These are phyloP conservation scores for Rhizodiscina lignyota DNA, from an alignment of 495 filamentous ascomycete species.

Conservation along the genomic window DNA sequence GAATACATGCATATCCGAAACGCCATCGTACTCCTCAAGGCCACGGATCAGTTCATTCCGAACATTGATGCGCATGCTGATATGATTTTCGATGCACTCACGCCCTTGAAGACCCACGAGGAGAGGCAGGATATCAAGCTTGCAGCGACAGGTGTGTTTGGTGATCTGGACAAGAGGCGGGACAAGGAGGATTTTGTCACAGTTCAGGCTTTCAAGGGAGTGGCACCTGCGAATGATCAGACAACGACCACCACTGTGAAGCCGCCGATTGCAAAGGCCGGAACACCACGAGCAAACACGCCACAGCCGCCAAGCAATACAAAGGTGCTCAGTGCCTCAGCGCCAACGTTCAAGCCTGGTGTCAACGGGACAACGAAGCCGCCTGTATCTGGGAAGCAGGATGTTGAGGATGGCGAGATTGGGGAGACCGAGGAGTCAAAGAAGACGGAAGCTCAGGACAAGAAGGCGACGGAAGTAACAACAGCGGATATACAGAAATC, in stretches of 20 bases:
- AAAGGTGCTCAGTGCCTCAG: conserved; percentile 14
- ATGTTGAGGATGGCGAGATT: conserved; percentile 22
- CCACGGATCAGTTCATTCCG: conserved; percentile 64
- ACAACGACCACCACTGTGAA: conserved; percentile 1
- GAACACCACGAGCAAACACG: neutral
- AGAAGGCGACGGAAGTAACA: conserved; percentile 1
- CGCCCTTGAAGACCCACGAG: conserved; percentile 46
- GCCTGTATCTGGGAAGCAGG: conserved; percentile 3
- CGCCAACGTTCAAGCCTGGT: conserved; percentile 17
- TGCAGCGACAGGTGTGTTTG: conserved; percentile 68
- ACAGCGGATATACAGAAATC: neutral
- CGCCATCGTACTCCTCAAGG: conserved; percentile 78
- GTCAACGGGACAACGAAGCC: conserved; percentile 3
- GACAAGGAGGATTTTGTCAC: conserved; percentile 74
- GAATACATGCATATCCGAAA: conserved; percentile 99
- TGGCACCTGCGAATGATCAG: conserved; percentile 14
- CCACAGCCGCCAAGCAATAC: neutral
- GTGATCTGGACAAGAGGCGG: conserved; percentile 62
- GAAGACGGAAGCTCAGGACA: conserved; percentile 6
- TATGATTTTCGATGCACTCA: conserved; percentile 49
- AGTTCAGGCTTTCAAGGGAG: conserved; percentile 54
- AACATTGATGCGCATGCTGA: conserved; percentile 75
- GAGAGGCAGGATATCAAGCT: conserved; percentile 79
- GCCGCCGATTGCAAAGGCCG: neutral
- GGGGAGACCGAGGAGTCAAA: conserved; percentile 12